Base-by-base conservation (phyloP, 1,284 basidiomycete genomes). In the Pholiota adiposa region DNA sequence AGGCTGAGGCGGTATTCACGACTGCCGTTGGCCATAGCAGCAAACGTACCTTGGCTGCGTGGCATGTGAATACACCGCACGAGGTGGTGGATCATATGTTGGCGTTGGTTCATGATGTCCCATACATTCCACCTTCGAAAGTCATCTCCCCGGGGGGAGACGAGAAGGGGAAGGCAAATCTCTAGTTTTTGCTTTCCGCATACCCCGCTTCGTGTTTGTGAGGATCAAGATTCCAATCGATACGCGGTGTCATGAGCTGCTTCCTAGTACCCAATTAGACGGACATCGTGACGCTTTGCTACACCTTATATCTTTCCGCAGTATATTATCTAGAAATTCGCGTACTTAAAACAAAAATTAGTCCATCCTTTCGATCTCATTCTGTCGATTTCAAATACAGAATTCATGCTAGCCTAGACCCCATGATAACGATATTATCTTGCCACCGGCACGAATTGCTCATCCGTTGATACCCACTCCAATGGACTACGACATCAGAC, bases 41-140 rank as follows among this genome's bases (percentile, higher is more conserved):
- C 67, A 96, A 96, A 79, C 87, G 92, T 69, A 96, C 94, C 52
- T 79, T 95, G 58, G 94, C 93, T 12, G 84, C 83, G 49, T 96
- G 94, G 93, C 94, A 96, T 75, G 90, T 96, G 58, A 94, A 92
- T 61, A 85, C 85, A 43, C 88, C 90, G 16, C 81, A 82, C 58
- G 91, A 92, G 76, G 83, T 93, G 63, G 83, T 93, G 27, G 85
- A 87, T 11, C 83, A 88, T 67, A 85, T 93, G 82, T 72, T 90
- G 58, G 73, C 82, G 54, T 61, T 81, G 51, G 78, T 77, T 7
- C 71, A 69, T 50, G 70, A 65, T 48, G 62, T 67, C 9, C 66
- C 67, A 31, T 65, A 66, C 38, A 54, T 59, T 12, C 64, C 65
- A 9, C 52, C 62, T 16, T 59, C 65, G 25, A 52, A 51, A 25